Evolutionary conservation across 2,329 filamentous ascomycete genomes (phyloP).

Genomic region (Bipolaris oryzae): DNA sequence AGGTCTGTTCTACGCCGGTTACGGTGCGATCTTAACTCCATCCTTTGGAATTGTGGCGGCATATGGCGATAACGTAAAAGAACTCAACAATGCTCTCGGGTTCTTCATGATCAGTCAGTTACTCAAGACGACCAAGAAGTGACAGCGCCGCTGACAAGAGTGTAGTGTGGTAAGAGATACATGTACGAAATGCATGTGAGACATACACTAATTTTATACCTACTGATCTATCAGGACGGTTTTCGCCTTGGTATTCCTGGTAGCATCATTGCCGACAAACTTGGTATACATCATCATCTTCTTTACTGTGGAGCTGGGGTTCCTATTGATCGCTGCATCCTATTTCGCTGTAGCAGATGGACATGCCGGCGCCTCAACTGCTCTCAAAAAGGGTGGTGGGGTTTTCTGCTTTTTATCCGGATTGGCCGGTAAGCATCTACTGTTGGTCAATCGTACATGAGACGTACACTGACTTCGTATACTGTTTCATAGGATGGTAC

Average conservation of each 20-base stretch:
- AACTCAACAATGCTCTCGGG: slow-evolving; percentile 58
- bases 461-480: not conserved
- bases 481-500: slow-evolving; percentile 19
- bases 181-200: no score
- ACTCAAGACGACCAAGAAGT: not conserved
- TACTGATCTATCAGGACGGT: slow-evolving; percentile 41
- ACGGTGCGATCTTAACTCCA: slow-evolving; percentile 56
- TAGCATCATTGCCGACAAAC: slow-evolving; percentile 55
- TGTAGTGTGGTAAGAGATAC: slow-evolving; percentile 43
- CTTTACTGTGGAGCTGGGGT: slow-evolving; percentile 55
- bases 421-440: slow-evolving; percentile 48
- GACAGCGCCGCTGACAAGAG: not conserved
- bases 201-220: no score
- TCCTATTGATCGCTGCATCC: slow-evolving; percentile 51
- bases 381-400: slow-evolving; percentile 54
- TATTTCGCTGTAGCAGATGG: slow-evolving; percentile 57
- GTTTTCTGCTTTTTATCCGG: slow-evolving; percentile 56
- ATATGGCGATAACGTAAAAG: slow-evolving; percentile 51
- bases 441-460: not conserved
- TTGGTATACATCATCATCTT: slow-evolving; percentile 58
- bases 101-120: slow-evolving; percentile 56
- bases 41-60: slow-evolving; percentile 54
- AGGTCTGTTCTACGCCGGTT: slow-evolving; percentile 59
- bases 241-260: slow-evolving; percentile 54
- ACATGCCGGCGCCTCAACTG: slow-evolving; percentile 37